Conservation (phyloP, 176 grass and related monocot genomes). For the Triticum urartu region DNA sequence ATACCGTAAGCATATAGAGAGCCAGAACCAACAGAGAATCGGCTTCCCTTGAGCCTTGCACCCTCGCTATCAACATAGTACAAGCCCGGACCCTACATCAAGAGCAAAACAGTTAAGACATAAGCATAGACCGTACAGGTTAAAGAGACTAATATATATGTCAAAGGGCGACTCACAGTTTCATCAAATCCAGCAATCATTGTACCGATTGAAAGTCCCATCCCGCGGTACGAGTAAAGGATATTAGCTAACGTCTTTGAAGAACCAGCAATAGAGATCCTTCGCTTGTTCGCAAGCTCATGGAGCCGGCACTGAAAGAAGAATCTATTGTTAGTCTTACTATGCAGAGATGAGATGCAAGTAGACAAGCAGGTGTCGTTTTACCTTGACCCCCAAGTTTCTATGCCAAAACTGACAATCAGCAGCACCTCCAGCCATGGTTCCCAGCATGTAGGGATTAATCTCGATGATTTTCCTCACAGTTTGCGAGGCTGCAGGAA, state of each 20-base stretch:
- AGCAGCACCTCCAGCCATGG: conserved; percentile 91
- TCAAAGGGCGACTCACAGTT: conserved; percentile 44
- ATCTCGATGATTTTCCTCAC: conserved; percentile 99
- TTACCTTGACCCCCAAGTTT: conserved; percentile 87
- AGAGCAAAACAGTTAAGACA: background rate
- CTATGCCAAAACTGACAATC: conserved; percentile 99
- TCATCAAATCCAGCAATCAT: conserved; percentile 99
- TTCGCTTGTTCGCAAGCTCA: conserved; percentile 93
- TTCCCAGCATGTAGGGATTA: conserved; percentile 97
- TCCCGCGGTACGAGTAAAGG: conserved; percentile 83
- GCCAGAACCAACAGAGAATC: conserved; percentile 95
- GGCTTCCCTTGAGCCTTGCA: conserved; percentile 73
- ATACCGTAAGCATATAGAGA: conserved; percentile 93
- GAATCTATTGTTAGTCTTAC: conserved; percentile 8
- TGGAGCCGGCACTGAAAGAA: conserved; percentile 71
- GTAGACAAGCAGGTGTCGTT: background rate
- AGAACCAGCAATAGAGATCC: conserved; percentile 79
- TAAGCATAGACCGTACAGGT: conserved; percentile 14
- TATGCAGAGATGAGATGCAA: background rate
- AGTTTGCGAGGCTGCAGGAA: conserved; percentile 75
- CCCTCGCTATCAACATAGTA: conserved; percentile 99
- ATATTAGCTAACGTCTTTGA: conserved; percentile 90
- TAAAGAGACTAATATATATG: background rate
- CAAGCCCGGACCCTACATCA: conserved; percentile 77
- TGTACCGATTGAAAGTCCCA: conserved; percentile 90